These are phyloP conservation scores for Floccularia luteovirens DNA, from an alignment of 768 basidiomycete species.

Conservation along the genomic window DNA sequence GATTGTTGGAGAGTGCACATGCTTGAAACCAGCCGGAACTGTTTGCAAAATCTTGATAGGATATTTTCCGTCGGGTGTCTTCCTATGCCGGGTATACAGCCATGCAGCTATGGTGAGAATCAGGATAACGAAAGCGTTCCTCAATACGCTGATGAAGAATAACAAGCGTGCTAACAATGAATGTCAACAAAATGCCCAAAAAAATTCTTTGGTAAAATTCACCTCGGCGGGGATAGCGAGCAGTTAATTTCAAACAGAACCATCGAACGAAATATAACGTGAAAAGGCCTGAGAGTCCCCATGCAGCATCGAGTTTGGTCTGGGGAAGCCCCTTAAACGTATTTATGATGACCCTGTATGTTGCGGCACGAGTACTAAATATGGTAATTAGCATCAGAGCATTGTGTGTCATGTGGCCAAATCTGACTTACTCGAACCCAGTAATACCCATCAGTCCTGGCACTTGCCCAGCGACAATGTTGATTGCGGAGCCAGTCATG, in stretches of 20 bases:
- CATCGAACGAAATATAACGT: slow-evolving; percentile 65
- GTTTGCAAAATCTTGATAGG: slow-evolving; percentile 79
- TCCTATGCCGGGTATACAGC: slow-evolving; percentile 68
- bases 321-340: slow-evolving; percentile 76
- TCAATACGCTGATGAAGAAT: slow-evolving; percentile 72
- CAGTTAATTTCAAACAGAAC: slow-evolving; percentile 38
- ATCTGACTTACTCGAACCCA: slow-evolving; percentile 62
- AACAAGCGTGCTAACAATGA: slow-evolving; percentile 45
- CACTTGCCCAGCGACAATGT: slow-evolving; percentile 81
- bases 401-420: neutral
- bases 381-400: slow-evolving; percentile 8
- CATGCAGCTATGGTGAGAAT: slow-evolving; percentile 84
- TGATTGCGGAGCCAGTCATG: slow-evolving; percentile 98
- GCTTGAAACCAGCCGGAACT: slow-evolving; percentile 80
- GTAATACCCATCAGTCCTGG: slow-evolving; percentile 86
- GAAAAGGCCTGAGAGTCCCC: slow-evolving; percentile 73
- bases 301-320: slow-evolving; percentile 79
- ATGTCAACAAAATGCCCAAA: neutral
- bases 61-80: slow-evolving; percentile 51
- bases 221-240: slow-evolving; percentile 59
- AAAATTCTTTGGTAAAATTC: slow-evolving; percentile 13
- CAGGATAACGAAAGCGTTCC: slow-evolving; percentile 85
- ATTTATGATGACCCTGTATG: slow-evolving; percentile 88
- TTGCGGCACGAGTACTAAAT: slow-evolving; percentile 72
- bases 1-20: slow-evolving; percentile 36